A percentile compares a stretch with the other conserved stretches of the same genome.
phyloP scores from a whole-genome alignment of 2,329 filamentous ascomycete genomes.

The Aspergillus sp. region DNA sequence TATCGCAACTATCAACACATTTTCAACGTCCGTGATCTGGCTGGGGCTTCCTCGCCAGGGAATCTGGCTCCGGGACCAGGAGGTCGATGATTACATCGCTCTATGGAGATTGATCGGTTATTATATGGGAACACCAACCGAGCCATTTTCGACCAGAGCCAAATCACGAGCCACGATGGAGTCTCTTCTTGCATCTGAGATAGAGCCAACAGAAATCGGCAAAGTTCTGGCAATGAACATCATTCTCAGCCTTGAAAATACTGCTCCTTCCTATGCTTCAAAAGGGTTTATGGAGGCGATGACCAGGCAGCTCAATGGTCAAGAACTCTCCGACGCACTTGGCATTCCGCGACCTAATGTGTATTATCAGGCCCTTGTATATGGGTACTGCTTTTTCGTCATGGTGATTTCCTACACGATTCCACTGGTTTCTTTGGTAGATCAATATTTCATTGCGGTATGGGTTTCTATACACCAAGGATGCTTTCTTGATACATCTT shows the following conservation, averaged over 20 bases:
- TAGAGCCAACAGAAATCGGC: slow-evolving; percentile 60
- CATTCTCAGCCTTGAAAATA: slow-evolving; percentile 61
- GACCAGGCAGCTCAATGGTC: slow-evolving; percentile 66
- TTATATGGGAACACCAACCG: slow-evolving; percentile 64
- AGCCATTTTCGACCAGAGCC: slow-evolving; percentile 52
- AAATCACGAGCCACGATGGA: slow-evolving; percentile 63
- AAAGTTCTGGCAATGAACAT: slow-evolving; percentile 69
- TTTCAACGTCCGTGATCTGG: slow-evolving; percentile 65
- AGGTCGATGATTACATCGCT: slow-evolving; percentile 66
- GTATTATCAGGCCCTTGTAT: slow-evolving; percentile 58
- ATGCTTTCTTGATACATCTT: background rate
- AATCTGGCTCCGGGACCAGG: slow-evolving; percentile 57
- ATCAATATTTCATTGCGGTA: slow-evolving; percentile 50
- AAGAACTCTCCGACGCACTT: slow-evolving; percentile 56
- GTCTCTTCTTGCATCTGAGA: slow-evolving; percentile 60
- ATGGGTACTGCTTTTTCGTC: slow-evolving; percentile 64
- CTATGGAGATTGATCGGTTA: slow-evolving; percentile 72
- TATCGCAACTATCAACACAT: slow-evolving; percentile 66
- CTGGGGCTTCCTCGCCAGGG: slow-evolving; percentile 68
- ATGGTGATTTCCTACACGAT: slow-evolving; percentile 45
- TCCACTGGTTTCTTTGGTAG: slow-evolving; percentile 45
- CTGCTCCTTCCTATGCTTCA: slow-evolving; percentile 62
- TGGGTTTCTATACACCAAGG: slow-evolving; percentile 5
- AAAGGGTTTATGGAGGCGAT: slow-evolving; percentile 64
- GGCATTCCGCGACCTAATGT: slow-evolving; percentile 52